Evolutionary conservation across 805 yeast species (phyloP).

Genomic region (Kockiozyma suomiensis): DNA sequence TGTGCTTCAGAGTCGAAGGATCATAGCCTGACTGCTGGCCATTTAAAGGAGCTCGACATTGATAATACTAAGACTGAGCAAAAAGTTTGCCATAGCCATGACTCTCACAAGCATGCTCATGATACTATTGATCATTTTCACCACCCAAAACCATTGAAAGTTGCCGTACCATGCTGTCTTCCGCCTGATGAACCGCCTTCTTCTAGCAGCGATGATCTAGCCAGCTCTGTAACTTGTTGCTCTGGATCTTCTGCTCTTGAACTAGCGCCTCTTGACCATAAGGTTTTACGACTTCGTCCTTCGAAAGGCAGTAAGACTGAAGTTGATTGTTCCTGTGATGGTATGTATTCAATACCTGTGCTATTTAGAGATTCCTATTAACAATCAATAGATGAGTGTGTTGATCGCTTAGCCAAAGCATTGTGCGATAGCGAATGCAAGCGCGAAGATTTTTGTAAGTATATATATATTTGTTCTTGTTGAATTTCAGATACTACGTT

Average conservation of each 20-base stretch:
- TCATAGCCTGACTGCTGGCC: too few relatives aligned
- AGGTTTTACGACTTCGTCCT: conserved; percentile 7
- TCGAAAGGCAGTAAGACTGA: conserved; percentile 1
- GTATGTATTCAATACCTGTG: background rate
- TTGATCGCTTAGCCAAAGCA: conserved; percentile 11
- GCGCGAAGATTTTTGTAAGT: background rate
- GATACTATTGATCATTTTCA: background rate
- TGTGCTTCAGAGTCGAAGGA: background rate
- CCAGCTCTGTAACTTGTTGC: conserved; percentile 8
- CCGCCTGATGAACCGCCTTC: background rate
- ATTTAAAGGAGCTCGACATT: too few relatives aligned
- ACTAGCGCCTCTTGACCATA: conserved; percentile 1
- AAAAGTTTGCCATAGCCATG: too few relatives aligned
- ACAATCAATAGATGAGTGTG: conserved; percentile 10
- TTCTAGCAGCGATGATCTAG: background rate
- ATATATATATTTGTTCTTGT: too few relatives aligned
- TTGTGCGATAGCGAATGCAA: conserved; percentile 23
- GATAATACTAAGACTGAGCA: too few relatives aligned
- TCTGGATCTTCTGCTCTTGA: background rate
- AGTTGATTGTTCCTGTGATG: conserved; percentile 13
- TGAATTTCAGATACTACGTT: too few relatives aligned
- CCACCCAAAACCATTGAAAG: background rate
- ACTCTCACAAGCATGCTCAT: background rate
- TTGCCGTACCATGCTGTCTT: background rate
- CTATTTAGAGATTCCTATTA: background rate